Evolutionary conservation across 2,329 filamentous ascomycete species (phyloP).

Genomic region (Pestalotiopsis sp.): DNA sequence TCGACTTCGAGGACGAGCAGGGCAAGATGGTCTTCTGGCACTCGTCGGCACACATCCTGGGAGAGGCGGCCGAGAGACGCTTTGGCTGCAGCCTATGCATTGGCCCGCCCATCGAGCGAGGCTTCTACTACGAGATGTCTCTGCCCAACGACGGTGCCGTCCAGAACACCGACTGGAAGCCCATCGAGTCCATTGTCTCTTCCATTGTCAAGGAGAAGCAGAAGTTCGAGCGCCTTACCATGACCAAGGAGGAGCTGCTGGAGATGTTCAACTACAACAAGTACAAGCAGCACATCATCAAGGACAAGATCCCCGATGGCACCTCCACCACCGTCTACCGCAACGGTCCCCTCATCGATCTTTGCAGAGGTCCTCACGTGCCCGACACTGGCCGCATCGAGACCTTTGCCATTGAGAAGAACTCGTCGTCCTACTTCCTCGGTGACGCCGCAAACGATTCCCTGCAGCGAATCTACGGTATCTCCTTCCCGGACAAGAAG

Average conservation of each 20-base stretch:
- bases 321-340: slow-evolving; percentile 93
- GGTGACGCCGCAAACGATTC: slow-evolving; percentile 94
- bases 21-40: slow-evolving; percentile 98
- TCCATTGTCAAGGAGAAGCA: slow-evolving; percentile 97
- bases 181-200: slow-evolving; percentile 77
- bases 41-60: slow-evolving; percentile 92
- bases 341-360: slow-evolving; percentile 90
- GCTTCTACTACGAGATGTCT: slow-evolving; percentile 98
- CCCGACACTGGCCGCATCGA: slow-evolving; percentile 93
- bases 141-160: slow-evolving; percentile 72
- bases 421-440: slow-evolving; percentile 80
- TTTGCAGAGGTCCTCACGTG: slow-evolving; percentile 94
- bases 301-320: slow-evolving; percentile 86
- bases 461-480: slow-evolving; percentile 93
- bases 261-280: slow-evolving; percentile 99
- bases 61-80: slow-evolving; percentile 82
- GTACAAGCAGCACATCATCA: slow-evolving; percentile 98
- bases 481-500: slow-evolving; percentile 96
- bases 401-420: slow-evolving; percentile 89
- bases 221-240: slow-evolving; percentile 84
- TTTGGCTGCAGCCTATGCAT: slow-evolving; percentile 94
- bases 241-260: slow-evolving; percentile 87
- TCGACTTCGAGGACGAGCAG: slow-evolving; percentile 74
- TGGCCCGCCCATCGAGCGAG: slow-evolving; percentile 86
- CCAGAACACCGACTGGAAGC: slow-evolving; percentile 78